These are phyloP conservation scores for Hericium alpestre DNA, from an alignment of 768 basidiomycete genomes.

Conservation along the genomic window DNA sequence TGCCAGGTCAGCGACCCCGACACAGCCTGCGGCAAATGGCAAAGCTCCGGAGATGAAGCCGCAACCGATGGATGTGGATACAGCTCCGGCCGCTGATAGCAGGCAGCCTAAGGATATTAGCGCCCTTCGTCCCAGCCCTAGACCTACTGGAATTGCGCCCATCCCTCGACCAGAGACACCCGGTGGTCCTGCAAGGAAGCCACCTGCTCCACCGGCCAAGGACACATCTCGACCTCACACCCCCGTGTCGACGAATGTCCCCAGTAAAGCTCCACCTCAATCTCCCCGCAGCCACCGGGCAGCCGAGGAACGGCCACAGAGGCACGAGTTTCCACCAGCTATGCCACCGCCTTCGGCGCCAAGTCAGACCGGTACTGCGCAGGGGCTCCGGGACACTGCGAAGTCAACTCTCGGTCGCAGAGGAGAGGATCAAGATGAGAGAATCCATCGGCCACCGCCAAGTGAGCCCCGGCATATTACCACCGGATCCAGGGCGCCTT, in stretches of 20 bases:
- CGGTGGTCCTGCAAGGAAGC: background rate
- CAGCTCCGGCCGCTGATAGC: background rate
- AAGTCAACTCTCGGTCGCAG: conserved; percentile 38
- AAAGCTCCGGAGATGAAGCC: conserved; percentile 9
- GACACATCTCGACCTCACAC: conserved; percentile 12
- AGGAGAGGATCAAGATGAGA: conserved; percentile 33
- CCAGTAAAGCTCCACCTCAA: conserved; percentile 25
- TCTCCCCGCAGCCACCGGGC: conserved; percentile 29
- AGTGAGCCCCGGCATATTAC: conserved; percentile 35
- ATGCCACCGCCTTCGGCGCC: conserved; percentile 77
- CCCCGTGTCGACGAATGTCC: conserved; percentile 4
- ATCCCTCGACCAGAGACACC: conserved; percentile 3
- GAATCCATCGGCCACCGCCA: conserved; percentile 11
- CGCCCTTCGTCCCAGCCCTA: background rate
- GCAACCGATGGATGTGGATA: conserved; percentile 11
- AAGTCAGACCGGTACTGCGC: conserved; percentile 68
- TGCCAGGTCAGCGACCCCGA: conserved; percentile 26
- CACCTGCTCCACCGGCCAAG: background rate
- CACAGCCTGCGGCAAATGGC: conserved; percentile 19
- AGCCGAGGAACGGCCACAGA: conserved; percentile 29
- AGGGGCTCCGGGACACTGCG: conserved; percentile 72
- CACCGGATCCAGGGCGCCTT: conserved; percentile 38
- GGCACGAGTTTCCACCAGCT: conserved; percentile 27
- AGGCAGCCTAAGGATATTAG: background rate
- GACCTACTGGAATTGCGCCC: background rate